phyloP scores from a whole-genome alignment of 2,329 filamentous ascomycete genomes.

The Tolypocladium paradoxum region DNA sequence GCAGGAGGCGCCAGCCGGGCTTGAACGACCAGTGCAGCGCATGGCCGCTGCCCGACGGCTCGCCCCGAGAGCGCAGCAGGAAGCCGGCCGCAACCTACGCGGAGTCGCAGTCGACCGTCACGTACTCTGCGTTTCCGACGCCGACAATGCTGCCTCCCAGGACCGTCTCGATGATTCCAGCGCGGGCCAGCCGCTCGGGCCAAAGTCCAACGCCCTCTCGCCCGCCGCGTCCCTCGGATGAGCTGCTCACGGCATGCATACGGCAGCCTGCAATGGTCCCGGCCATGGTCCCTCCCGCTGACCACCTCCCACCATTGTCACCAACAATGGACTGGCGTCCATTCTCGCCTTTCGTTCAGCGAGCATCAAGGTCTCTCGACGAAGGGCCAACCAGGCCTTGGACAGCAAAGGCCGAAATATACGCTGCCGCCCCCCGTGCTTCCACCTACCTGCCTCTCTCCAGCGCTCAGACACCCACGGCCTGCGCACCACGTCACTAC shows the following conservation, averaged over 20 bases:
- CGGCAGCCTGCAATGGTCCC: background rate
- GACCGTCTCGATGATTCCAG: background rate
- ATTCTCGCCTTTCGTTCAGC: slow-evolving; percentile 1
- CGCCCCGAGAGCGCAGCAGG: slow-evolving; percentile 4
- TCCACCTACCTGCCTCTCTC: slow-evolving; percentile 11
- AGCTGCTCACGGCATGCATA: slow-evolving; percentile 12
- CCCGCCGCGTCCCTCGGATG: slow-evolving; percentile 17
- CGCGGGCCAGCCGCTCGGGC: background rate
- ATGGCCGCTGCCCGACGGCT: slow-evolving; percentile 16
- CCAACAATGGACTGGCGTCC: background rate
- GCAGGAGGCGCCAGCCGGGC: slow-evolving; percentile 14
- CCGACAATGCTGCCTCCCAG: slow-evolving; percentile 4
- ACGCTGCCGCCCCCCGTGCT: slow-evolving; percentile 13
- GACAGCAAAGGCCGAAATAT: slow-evolving; percentile 5
- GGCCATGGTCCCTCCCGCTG: background rate
- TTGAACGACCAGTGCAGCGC: slow-evolving; percentile 5
- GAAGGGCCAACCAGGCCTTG: background rate
- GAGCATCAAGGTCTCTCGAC: background rate
- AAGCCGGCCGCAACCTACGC: slow-evolving; percentile 1
- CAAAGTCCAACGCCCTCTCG: slow-evolving; percentile 13
- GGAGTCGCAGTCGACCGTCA: slow-evolving; percentile 11
- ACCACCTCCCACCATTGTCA: background rate
- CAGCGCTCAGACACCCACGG: slow-evolving; percentile 5
- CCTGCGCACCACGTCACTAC: slow-evolving; percentile 12
- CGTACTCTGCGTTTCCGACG: slow-evolving; percentile 33